Evolutionary conservation across 2,329 filamentous ascomycete species (phyloP), one percentile per base, ranked within the genome.

Genomic region (Fusarium nelsonii): DNA sequence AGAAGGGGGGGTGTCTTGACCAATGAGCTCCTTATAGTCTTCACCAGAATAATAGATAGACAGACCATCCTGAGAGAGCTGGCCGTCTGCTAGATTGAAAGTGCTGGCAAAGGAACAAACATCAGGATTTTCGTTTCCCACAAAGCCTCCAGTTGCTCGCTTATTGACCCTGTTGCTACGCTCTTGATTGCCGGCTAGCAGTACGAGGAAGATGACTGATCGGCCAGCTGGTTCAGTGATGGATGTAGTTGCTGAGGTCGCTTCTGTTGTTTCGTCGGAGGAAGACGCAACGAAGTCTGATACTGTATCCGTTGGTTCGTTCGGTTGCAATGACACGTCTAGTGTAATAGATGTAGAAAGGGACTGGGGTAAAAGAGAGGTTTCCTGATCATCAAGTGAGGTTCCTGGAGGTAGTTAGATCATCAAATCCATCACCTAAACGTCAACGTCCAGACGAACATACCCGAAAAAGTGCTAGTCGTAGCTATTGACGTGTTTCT

Each of bases 1-100:
- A 7, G 1, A 7, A 0, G 39, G 8, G 1, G 33, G 39, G 8
- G 7, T 3, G 2, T 4, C 57, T 9, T 7, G 4, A 6, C 23
- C 28, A 5, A 4, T 5, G 5, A 60, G 18, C 4, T 40, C 57
- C 4, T 60, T 58, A 1, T 10, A 41, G 1, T 30, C 28, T 2
- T 58, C 53, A 0, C 57, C 57, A 0, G 36, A 12, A 5, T 58
- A 49, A 3, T 41, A 34, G 4, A 60, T 34, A 0, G 41, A 41
- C 0, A 26, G 8, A 0, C 43, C 53, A 2, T 8, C 3, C 7
- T 30, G 16, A 0, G 34, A 58, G 2, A 58, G 36, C 15, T 60
- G 30, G 5, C 16, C 36, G 4, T 49, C n/a, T 1, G 34, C 41
- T 2, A 60, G 30, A 4, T 48, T 60, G 5, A 60, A 60, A 2